Conservation (phyloP, 768 basidiomycete species). For the Dendrothele bispora region DNA sequence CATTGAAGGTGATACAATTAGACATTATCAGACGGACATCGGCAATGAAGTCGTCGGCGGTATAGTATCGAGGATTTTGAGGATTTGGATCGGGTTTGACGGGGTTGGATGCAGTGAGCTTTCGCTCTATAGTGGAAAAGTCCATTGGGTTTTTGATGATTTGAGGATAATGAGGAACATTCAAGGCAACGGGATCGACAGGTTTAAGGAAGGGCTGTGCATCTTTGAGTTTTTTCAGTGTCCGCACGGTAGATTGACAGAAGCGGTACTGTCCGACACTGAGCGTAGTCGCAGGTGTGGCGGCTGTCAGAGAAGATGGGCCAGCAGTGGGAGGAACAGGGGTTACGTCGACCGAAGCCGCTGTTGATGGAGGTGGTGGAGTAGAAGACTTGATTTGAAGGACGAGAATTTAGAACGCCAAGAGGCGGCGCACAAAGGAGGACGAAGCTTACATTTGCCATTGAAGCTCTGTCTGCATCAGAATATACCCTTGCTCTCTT, state of each 20-base stretch:
- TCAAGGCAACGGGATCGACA: conserved; percentile 83
- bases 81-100: conserved; percentile 70
- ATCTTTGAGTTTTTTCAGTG: conserved; percentile 86
- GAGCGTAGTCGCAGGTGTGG: conserved; percentile 44
- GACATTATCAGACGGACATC: conserved; percentile 89
- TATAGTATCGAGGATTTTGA: conserved; percentile 73
- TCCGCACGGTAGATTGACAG: conserved; percentile 72
- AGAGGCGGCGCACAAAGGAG: conserved; percentile 40
- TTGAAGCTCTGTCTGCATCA: conserved; percentile 72
- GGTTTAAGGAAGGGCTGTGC: conserved; percentile 79
- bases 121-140: conserved; percentile 87
- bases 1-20: conserved; percentile 92
- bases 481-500: conserved; percentile 78
- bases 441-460: conserved; percentile 63
- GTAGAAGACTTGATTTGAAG: conserved; percentile 58
- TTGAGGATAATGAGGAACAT: conserved; percentile 83
- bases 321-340: conserved; percentile 33
- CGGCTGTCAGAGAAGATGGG: conserved; percentile 17
- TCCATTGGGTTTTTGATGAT: conserved; percentile 95
- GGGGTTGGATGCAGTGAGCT: conserved; percentile 79
- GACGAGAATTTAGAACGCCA: conserved; percentile 5
- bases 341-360: conserved; percentile 32
- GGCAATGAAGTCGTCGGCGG: conserved; percentile 74
- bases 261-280: conserved; percentile 77
- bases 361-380: conserved; percentile 65